Evolutionary conservation across 768 basidiomycete genomes (phyloP).

Genomic region (Termitomyces titanicus): DNA sequence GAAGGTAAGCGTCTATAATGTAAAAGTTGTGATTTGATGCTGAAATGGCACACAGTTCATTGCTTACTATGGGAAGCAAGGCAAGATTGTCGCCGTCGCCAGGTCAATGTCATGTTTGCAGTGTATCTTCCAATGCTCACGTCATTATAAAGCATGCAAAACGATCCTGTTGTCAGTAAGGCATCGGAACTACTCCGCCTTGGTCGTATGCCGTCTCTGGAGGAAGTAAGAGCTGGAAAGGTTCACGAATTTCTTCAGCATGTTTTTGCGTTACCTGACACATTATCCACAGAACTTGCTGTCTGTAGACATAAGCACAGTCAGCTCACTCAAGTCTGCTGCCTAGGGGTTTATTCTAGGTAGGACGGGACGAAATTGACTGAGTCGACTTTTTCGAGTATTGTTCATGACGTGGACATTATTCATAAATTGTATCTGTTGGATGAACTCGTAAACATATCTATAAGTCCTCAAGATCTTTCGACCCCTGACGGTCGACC

Average conservation of each 20-base stretch:
- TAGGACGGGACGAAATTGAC: no score
- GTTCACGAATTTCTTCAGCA: conserved; percentile 26
- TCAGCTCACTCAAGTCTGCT: background rate
- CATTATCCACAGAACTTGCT: conserved; percentile 31
- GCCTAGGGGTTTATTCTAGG: background rate
- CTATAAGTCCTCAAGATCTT: no score
- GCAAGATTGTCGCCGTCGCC: conserved; percentile 64
- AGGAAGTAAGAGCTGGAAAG: conserved; percentile 74
- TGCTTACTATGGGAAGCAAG: conserved; percentile 70
- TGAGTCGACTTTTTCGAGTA: background rate
- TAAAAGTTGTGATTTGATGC: background rate
- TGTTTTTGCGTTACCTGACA: background rate
- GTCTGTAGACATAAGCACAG: conserved; percentile 37
- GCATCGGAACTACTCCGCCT: conserved; percentile 76
- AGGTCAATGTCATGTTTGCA: conserved; percentile 33
- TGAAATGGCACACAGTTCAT: conserved; percentile 49
- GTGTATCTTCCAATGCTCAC: background rate
- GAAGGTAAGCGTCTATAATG: conserved; percentile 47
- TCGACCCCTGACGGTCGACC: no score
- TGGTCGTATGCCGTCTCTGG: conserved; percentile 74
- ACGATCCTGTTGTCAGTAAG: conserved; percentile 76
- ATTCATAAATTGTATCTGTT: background rate
- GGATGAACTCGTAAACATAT: background rate
- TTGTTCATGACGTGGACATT: background rate
- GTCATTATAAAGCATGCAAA: conserved; percentile 56